A percentile compares a stretch with the other conserved stretches of the same genome.
Conservation (phyloP, 345 rosid genomes). For the Rhizophora apiculata region DNA sequence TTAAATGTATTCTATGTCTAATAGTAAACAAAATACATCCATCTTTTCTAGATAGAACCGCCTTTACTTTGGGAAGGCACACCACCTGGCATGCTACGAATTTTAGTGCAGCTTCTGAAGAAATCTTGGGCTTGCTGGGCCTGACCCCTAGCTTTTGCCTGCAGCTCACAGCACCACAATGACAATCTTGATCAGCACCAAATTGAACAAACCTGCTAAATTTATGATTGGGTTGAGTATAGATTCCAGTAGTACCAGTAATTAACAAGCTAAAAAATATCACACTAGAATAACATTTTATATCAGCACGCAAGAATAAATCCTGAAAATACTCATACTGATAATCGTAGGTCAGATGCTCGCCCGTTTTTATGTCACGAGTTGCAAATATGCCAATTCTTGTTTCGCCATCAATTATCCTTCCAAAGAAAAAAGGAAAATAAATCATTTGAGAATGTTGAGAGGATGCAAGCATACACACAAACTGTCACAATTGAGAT, state of each 20-base stretch:
- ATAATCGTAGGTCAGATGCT: slow-evolving; percentile 91
- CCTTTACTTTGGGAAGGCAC: slow-evolving; percentile 56
- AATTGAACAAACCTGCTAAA: slow-evolving; percentile 94
- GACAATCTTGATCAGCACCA: slow-evolving; percentile 97
- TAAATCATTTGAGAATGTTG: background rate
- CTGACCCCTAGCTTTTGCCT: slow-evolving; percentile 78
- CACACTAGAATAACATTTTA: no score
- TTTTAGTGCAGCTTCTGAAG: slow-evolving; percentile 60
- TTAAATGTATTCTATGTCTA: background rate
- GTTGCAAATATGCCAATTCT: slow-evolving; percentile 91
- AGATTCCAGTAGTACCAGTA: background rate
- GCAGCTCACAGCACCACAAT: slow-evolving; percentile 75
- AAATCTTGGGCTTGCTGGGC: slow-evolving; percentile 56
- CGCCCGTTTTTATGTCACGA: slow-evolving; percentile 71
- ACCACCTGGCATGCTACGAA: slow-evolving; percentile 60
- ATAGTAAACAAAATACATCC: slow-evolving; percentile 24
- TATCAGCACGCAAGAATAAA: background rate
- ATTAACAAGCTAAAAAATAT: no score
- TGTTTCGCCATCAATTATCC: slow-evolving; percentile 98
- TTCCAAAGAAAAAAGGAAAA: slow-evolving; percentile 13
- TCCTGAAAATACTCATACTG: slow-evolving; percentile 52
- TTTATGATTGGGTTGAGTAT: slow-evolving; percentile 39
- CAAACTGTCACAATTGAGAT: slow-evolving; percentile 12
- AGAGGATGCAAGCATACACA: slow-evolving; percentile 11
- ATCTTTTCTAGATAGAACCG: slow-evolving; percentile 39